These are phyloP conservation scores for Nitzschia sp. DNA, from an alignment of 108 stramenopile species.

Conservation along the genomic window DNA sequence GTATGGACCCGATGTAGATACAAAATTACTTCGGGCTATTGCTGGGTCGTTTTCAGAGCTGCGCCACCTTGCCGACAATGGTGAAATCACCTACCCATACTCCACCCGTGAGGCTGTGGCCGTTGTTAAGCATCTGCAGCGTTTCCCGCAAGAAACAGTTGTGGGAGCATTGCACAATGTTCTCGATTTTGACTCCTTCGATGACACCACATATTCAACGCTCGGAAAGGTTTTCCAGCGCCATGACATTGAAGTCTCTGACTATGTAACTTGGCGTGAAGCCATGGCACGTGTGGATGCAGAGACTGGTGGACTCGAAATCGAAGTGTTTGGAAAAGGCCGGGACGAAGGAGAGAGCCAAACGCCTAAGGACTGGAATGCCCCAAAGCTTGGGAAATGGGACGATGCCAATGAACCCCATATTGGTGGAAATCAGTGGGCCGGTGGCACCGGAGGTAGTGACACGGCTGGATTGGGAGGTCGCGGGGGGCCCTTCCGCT, in stretches of 20 bases:
- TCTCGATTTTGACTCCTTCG: constrained; percentile 77
- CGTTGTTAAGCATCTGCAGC: constrained; percentile 78
- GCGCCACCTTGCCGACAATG: constrained; percentile 55
- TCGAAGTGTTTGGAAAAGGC: constrained; percentile 22
- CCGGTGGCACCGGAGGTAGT: constrained; percentile 87
- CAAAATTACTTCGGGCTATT: constrained; percentile 45
- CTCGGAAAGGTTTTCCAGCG: constrained; percentile 47
- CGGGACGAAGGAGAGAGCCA: constrained; percentile 29
- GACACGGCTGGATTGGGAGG: constrained; percentile 93
- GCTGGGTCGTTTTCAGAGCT: constrained; percentile 67
- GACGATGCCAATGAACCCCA: constrained; percentile 72
- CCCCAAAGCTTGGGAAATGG: constrained; percentile 69
- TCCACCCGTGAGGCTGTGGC: constrained; percentile 77
- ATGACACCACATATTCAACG: constrained; percentile 37
- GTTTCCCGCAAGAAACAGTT: constrained; percentile 72
- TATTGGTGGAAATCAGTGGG: constrained; percentile 90
- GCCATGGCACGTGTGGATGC: neutral
- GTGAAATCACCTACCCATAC: constrained; percentile 78
- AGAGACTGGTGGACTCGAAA: constrained; percentile 1
- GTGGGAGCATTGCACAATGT: constrained; percentile 74
- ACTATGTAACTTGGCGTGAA: constrained; percentile 41
- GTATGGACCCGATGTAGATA: constrained; percentile 63
- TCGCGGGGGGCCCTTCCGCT: constrained; percentile 86
- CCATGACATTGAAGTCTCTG: constrained; percentile 42
- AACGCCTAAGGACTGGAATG: constrained; percentile 29